Conservation (phyloP, 2,329 filamentous ascomycete species). For the Fusarium sp. region DNA sequence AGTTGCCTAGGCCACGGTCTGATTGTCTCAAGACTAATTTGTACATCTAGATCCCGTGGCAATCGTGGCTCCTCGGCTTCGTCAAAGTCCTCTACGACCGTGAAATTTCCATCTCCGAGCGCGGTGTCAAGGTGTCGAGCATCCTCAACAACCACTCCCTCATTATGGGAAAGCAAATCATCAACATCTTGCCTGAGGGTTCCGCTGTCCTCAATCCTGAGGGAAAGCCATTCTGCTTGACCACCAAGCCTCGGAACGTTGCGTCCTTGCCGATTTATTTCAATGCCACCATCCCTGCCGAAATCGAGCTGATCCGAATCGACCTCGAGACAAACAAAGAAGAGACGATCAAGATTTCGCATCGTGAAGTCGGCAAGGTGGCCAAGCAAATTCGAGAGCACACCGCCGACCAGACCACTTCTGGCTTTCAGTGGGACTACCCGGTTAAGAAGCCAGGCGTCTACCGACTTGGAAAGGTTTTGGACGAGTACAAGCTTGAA, state of each 20-base stretch:
- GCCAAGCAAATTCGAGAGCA: conserved; percentile 76
- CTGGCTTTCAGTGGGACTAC: conserved; percentile 77
- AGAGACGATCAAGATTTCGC: conserved; percentile 81
- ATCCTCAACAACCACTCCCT: conserved; percentile 93
- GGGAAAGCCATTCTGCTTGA: conserved; percentile 83
- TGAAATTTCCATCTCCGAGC: conserved; percentile 93
- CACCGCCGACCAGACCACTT: conserved; percentile 69
- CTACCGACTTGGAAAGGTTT: conserved; percentile 85
- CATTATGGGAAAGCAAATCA: conserved; percentile 95
- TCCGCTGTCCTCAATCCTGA: conserved; percentile 91
- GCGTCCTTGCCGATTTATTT: conserved; percentile 86
- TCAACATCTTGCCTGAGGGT: conserved; percentile 97
- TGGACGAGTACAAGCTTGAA: conserved; percentile 95
- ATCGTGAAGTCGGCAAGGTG: conserved; percentile 79
- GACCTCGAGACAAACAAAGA: conserved; percentile 85
- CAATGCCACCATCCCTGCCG: conserved; percentile 90
- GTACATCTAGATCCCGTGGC: conserved; percentile 72
- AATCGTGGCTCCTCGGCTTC: conserved; percentile 77
- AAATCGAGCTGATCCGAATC: conserved; percentile 88
- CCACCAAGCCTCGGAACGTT: conserved; percentile 67
- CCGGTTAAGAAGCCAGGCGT: conserved; percentile 87
- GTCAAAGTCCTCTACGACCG: conserved; percentile 89
- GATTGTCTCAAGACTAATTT: conserved; percentile 17
- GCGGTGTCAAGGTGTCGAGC: conserved; percentile 86
- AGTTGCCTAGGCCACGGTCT: conserved; percentile 44